Base-by-base conservation (phyloP, 257 asterid genomes). In the Phtheirospermum japonicum region DNA sequence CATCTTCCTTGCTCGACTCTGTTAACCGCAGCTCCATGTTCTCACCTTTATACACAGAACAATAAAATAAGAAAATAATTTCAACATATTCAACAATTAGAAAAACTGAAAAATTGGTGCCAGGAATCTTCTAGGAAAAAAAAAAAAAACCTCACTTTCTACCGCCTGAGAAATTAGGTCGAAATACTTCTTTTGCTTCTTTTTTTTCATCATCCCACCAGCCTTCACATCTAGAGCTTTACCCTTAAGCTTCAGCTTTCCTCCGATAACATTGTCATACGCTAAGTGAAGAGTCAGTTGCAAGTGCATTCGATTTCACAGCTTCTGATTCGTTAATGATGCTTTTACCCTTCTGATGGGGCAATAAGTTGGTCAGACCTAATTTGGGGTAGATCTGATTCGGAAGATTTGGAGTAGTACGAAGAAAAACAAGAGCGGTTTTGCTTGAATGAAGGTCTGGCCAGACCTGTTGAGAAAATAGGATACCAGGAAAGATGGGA, bases 221-320 rank as follows among this genome's bases (percentile, higher is more conserved):
- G 89, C 81, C 76, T 79, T 83, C 54, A 92, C 96, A 83, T 89
- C 99, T 66, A 92, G 73, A 19, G 99, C n/a, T n/a, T n/a, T n/a
- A n/a, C n/a, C n/a, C n/a, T n/a, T n/a, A n/a, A n/a, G n/a, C n/a
- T n/a, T n/a, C n/a, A n/a, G n/a, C n/a, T n/a, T n/a, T n/a, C n/a
- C n/a, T n/a, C n/a, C n/a, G n/a, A n/a, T n/a, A n/a, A n/a, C n/a
- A n/a, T n/a, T n/a, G n/a, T n/a, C n/a, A n/a, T n/a, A 46, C 53
- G 42, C 67, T 77, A 11, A 61, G 77, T 4, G 86, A 78, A 75
- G 70, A 73, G 67, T 75, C 83, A 49, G 78, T 73, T 65, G 72
- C 77, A 66, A 74, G 51, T 33, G 59, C 70, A 58, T 45, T 68
- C 9, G 65, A 67, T 64, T 55, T 77, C 6, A 69, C 74, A 60